phyloP scores from a whole-genome alignment of 306 rosid species.

The barrel medic (Medicago truncatula) region MtrunA17r5.0-ANR NC_053044.1:56151501-56152000 shows the following conservation, averaged over 20 bases:
- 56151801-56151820: too few species aligned
- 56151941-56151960: too few species aligned
- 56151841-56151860: neutral
- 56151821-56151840: neutral
- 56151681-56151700: constrained; percentile 97
- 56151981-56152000: neutral
- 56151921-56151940: too few species aligned
- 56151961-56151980: neutral
- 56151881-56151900: too few species aligned
- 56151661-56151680: constrained; percentile 96
- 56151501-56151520: constrained; percentile 52
- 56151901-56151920: too few species aligned
- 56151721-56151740: neutral
- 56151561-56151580: too few species aligned
- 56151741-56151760: neutral
- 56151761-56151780: too few species aligned
- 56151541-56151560: neutral
- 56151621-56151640: constrained; percentile 95
- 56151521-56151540: neutral
- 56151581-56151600: constrained; percentile 79
- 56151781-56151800: too few species aligned
- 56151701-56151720: constrained; percentile 55
- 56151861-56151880: neutral
- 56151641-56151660: constrained; percentile 98
- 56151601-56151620: constrained; percentile 97